Evolutionary conservation across 768 basidiomycete genomes (phyloP), one percentile per base, ranked within the genome.

Genomic region (Leccinellum rugosiceps): DNA sequence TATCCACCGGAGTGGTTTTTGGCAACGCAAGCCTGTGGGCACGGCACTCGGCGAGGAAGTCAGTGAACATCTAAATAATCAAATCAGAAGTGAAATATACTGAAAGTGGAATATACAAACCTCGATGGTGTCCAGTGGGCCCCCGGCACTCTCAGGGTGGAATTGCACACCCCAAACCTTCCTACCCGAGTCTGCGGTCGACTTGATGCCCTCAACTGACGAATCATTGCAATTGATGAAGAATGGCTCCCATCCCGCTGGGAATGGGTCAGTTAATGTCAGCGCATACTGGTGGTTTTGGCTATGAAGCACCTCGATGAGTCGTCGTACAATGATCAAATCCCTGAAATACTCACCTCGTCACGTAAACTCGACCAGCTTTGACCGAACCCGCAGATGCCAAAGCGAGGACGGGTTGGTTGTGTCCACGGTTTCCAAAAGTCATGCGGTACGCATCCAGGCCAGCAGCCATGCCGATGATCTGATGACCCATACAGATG

Each of bases 221-320:
- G 96, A 98, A 75, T 98, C 96, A 68, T 98, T 98, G 76, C 94
- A 97, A 76, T 98, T 99, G 78, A 98, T 96, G 80, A 99, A 99
- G 83, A 96, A 98, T 0, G 96, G 96, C 65, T 96, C 94, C 94
- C 94, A 99, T 17, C 94, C 97, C 57, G 81, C 77, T 26, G 97
- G 97, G 90, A 98, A 97, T 4, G 94, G 90, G 68, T 98, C 96
- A 59, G 88, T 87, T 52, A 98, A 76, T 69, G 86, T 88, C 57
- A 98, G 79, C n/a, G 97, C 97, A 73, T 98, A 99, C 65, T 98
- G 97, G 71, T 97, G 94, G 75, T 99, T 98, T 87, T 94, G 92
- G 64, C 92, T 91, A 52, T 3, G 19, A 34, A 49, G 51, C 11
- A 49, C 10, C 21, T 14, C n/a, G 9, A 41, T 41, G n/a, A 57